phyloP scores from a whole-genome alignment of 2,329 filamentous ascomycete genomes.

The Diplodia corticola region DNA sequence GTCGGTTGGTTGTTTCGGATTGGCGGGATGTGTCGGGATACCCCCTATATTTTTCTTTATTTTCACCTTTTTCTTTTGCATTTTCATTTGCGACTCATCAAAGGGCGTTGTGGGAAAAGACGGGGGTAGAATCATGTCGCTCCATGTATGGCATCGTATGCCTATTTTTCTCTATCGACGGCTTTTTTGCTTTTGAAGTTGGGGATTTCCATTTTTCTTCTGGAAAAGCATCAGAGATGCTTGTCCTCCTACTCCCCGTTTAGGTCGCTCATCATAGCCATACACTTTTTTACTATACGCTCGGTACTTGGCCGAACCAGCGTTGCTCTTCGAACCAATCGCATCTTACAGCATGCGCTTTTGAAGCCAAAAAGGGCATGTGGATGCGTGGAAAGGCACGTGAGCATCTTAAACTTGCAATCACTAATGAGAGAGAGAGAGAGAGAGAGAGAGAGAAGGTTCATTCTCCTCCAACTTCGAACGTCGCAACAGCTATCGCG shows the following conservation, averaged over 20 bases:
- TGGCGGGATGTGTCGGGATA: conserved; percentile 11
- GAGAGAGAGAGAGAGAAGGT: too few species aligned
- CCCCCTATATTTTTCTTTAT: conserved; percentile 3
- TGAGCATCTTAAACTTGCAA: neutral
- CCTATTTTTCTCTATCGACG: neutral
- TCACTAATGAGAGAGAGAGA: too few species aligned
- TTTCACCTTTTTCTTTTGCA: neutral
- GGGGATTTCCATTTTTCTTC: neutral
- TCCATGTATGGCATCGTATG: conserved; percentile 7
- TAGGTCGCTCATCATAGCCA: neutral
- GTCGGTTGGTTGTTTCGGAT: neutral
- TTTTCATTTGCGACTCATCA: neutral
- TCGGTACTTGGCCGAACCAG: too few species aligned
- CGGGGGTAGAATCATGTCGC: conserved; percentile 1
- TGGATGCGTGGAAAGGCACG: too few species aligned
- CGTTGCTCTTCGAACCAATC: too few species aligned
- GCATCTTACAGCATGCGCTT: too few species aligned
- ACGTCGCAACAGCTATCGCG: neutral
- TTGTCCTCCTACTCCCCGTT: neutral
- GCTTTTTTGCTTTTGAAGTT: neutral
- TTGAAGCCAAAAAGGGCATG: too few species aligned
- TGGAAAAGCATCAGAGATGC: neutral
- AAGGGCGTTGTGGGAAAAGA: conserved; percentile 12
- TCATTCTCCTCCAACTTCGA: neutral
- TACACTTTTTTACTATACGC: neutral